Base-by-base conservation (phyloP, 192 early-diverging fungal genomes). In the Lobulomyces angularis region DNA sequence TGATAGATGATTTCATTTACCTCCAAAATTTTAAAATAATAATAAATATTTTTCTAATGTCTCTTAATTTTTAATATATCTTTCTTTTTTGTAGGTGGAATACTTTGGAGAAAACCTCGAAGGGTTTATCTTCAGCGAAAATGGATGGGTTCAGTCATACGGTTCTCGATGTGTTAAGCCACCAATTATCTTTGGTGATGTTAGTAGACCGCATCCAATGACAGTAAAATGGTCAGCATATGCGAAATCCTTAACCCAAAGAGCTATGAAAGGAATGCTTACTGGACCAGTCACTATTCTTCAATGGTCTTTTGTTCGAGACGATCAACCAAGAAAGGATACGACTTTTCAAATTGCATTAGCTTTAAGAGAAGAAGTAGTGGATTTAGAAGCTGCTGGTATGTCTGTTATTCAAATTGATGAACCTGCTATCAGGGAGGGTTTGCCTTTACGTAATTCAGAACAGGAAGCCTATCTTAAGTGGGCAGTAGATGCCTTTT, bases 251-350 rank as follows among this genome's bases (percentile, higher is more conserved):
- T 69, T 88, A 47, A 94, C 90, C 65, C 56, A 50, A 27, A 81
- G 82, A 58, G 87, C 88, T 43, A 81, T 97, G 83, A 97, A 97
- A 79, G 93, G 91, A 55, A 97, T 97, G 93, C 80, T 97, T 40
- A 97, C 93, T 24, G 93, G 93, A 21, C 93, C 93, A 19, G 82
- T 97, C 32, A 97, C 93, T 48, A 92, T 91, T 61, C 79, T 95
- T 53, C 80, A 88, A 65, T 97, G 93, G 93, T 97, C 93, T 18
- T 97, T 97, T 61, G 86, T 94, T 38, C 89, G 93, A 64, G 86
- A 95, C 55, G 93, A 97, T 70, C 83, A 92, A 57, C 84, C 88
- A 32, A 75, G 82, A 53, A 64, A 69, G 19, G 67, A 74, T 39
- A 84, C 90, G 35, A 78, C 87, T 49, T 71, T 67, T 26, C 93